Evolutionary conservation across 305 asterid genomes (phyloP).

Genomic region (Andrographis paniculata): DNA sequence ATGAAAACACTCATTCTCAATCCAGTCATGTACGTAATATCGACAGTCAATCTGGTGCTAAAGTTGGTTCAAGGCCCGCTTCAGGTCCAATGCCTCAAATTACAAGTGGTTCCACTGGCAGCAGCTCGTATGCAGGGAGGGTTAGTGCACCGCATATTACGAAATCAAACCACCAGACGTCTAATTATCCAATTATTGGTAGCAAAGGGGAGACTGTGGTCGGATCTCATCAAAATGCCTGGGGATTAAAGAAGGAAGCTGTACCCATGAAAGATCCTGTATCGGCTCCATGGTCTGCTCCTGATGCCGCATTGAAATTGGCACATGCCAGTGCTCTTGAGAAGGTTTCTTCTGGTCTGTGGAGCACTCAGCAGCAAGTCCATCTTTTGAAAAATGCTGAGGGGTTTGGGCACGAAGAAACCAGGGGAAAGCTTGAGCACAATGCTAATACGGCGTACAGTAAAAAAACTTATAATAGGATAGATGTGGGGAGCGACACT

Average conservation of each 20-base stretch:
- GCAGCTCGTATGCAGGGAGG: constrained; percentile 49
- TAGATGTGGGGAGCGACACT: constrained; percentile 26
- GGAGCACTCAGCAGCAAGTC: constrained; percentile 67
- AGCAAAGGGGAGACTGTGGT: constrained; percentile 25
- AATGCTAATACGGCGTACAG: constrained; percentile 6
- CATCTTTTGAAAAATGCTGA: constrained; percentile 42
- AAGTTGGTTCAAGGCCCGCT: constrained; percentile 32
- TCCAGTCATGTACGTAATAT: constrained; percentile 33
- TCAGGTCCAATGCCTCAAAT: constrained; percentile 36
- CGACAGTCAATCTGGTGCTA: constrained; percentile 35
- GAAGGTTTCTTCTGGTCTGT: constrained; percentile 84
- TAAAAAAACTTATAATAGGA: constrained; percentile 28
- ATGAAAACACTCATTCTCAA: constrained; percentile 44
- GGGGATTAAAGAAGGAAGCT: constrained; percentile 76
- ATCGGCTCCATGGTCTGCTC: constrained; percentile 65
- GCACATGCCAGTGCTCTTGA: constrained; percentile 95
- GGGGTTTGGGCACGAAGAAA: constrained; percentile 30
- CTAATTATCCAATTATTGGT: constrained; percentile 31
- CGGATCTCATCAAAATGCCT: constrained; percentile 52
- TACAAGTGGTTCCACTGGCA: constrained; percentile 30
- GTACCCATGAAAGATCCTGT: constrained; percentile 41
- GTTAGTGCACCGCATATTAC: constrained; percentile 39
- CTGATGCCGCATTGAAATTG: constrained; percentile 64
- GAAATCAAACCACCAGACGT: constrained; percentile 32
- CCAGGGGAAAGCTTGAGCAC: constrained; percentile 27